A percentile compares a stretch with the other conserved stretches of the same genome.
Evolutionary conservation across 805 yeast genomes (phyloP).

Genomic region (Candida ponderosae): DNA sequence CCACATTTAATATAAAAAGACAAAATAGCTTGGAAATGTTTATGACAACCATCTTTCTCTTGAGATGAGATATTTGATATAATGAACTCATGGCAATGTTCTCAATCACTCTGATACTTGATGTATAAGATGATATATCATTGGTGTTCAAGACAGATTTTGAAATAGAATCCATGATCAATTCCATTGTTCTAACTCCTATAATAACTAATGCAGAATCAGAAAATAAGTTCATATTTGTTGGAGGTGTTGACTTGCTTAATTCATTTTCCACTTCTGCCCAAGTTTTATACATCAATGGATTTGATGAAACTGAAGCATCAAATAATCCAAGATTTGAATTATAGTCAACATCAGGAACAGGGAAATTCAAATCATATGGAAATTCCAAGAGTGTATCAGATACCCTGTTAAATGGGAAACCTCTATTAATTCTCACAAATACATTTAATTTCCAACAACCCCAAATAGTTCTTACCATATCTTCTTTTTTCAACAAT

Average conservation of each 20-base stretch:
- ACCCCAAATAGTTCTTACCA: slow-evolving; percentile 29
- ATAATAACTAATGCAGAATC: slow-evolving; percentile 24
- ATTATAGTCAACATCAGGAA: slow-evolving; percentile 14
- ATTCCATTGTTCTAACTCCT: slow-evolving; percentile 24
- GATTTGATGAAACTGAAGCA: slow-evolving; percentile 6
- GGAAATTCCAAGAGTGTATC: slow-evolving; percentile 21
- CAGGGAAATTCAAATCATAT: slow-evolving; percentile 25
- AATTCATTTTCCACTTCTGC: slow-evolving; percentile 10
- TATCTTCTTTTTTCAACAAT: slow-evolving; percentile 24
- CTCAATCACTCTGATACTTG: slow-evolving; percentile 17
- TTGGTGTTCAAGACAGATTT: slow-evolving; percentile 17
- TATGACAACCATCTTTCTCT: slow-evolving; percentile 23
- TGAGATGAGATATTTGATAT: slow-evolving; percentile 18
- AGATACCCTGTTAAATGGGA: slow-evolving; percentile 21
- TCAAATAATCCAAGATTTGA: slow-evolving; percentile 14
- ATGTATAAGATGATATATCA: slow-evolving; percentile 17
- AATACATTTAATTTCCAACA: slow-evolving; percentile 28
- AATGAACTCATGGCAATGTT: slow-evolving; percentile 9
- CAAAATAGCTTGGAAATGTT: slow-evolving; percentile 27
- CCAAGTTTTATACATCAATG: slow-evolving; percentile 11
- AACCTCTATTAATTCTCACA: slow-evolving; percentile 26
- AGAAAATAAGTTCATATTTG: slow-evolving; percentile 4
- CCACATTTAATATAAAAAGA: slow-evolving; percentile 21
- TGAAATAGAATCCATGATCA: slow-evolving; percentile 25
- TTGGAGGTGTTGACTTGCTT: slow-evolving; percentile 1